phyloP scores from a whole-genome alignment of 1,284 basidiomycete genomes.

The Exsudoporus floridanus region DNA sequence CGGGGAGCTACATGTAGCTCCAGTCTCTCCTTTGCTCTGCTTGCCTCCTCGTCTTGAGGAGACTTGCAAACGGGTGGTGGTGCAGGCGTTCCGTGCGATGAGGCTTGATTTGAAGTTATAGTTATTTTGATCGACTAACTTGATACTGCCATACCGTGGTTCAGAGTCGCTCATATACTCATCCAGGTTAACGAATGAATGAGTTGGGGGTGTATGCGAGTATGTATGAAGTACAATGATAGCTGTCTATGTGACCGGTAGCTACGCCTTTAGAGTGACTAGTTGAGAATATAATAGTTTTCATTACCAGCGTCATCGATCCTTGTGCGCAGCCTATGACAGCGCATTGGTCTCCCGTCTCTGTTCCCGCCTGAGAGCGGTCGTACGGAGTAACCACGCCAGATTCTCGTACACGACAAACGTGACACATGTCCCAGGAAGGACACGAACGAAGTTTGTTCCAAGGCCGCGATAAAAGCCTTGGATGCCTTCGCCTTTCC shows the following conservation, averaged over 20 bases:
- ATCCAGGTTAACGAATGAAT: background rate
- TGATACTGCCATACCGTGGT: background rate
- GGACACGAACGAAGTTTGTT: slow-evolving; percentile 93
- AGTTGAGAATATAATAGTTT: slow-evolving; percentile 7
- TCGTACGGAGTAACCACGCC: slow-evolving; percentile 75
- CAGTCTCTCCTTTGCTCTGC: slow-evolving; percentile 32
- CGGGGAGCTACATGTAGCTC: slow-evolving; percentile 26
- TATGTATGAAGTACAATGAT: slow-evolving; percentile 14
- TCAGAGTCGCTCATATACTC: slow-evolving; percentile 10
- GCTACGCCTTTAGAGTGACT: background rate
- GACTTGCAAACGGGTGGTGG: slow-evolving; percentile 24
- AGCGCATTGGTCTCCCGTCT: background rate
- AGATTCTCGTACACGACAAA: slow-evolving; percentile 98
- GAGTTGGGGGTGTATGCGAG: slow-evolving; percentile 12
- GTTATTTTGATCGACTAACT: slow-evolving; percentile 36
- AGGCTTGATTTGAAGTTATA: slow-evolving; percentile 29
- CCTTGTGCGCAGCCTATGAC: slow-evolving; percentile 1
- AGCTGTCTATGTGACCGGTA: slow-evolving; percentile 1
- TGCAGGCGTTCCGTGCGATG: slow-evolving; percentile 31
- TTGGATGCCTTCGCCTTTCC: slow-evolving; percentile 72
- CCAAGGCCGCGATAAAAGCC: slow-evolving; percentile 96
- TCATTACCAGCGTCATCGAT: background rate
- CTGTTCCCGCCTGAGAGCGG: slow-evolving; percentile 44
- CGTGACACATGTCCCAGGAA: slow-evolving; percentile 97
- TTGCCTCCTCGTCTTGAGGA: slow-evolving; percentile 35